Conservation (phyloP, 306 rosid species). For the Cajanus cajan region DNA sequence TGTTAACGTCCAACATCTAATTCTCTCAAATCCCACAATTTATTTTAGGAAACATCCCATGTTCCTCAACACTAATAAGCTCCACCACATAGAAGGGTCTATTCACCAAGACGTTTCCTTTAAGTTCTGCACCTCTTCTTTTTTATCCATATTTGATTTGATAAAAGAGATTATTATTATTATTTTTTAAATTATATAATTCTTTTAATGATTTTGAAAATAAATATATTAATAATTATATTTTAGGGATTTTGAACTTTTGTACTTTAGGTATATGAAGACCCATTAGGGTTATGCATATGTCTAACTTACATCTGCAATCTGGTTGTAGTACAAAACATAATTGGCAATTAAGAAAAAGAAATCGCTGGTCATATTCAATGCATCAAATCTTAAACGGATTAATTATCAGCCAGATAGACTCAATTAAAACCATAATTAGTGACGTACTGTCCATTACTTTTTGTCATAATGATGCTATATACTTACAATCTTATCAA, state of each 20-base stretch:
- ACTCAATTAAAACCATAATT: conserved; percentile 20
- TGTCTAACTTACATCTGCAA: not conserved
- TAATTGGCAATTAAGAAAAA: conserved; percentile 19
- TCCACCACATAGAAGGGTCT: conserved; percentile 1
- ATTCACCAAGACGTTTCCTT: conserved; percentile 21
- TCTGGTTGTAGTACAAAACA: not conserved
- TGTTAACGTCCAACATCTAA: conserved; percentile 32
- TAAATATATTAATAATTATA: too few species aligned
- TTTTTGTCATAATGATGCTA: not conserved
- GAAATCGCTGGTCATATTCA: not conserved
- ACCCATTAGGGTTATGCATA: conserved; percentile 26
- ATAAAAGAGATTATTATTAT: too few species aligned
- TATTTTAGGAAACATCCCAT: conserved; percentile 43
- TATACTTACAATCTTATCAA: conserved; percentile 10
- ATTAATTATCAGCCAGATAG: not conserved
- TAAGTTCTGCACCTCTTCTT: not conserved
- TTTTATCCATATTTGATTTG: too few species aligned
- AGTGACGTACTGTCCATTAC: not conserved
- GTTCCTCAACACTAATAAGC: conserved; percentile 27
- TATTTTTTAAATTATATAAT: too few species aligned
- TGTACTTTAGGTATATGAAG: not conserved
- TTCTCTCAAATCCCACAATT: conserved; percentile 31
- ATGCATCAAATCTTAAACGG: conserved; percentile 13
- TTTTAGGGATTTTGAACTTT: not conserved
- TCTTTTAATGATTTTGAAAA: too few species aligned